Conservation (phyloP, 2,329 filamentous ascomycete genomes). For the Sclerotinia glacialis region DNA sequence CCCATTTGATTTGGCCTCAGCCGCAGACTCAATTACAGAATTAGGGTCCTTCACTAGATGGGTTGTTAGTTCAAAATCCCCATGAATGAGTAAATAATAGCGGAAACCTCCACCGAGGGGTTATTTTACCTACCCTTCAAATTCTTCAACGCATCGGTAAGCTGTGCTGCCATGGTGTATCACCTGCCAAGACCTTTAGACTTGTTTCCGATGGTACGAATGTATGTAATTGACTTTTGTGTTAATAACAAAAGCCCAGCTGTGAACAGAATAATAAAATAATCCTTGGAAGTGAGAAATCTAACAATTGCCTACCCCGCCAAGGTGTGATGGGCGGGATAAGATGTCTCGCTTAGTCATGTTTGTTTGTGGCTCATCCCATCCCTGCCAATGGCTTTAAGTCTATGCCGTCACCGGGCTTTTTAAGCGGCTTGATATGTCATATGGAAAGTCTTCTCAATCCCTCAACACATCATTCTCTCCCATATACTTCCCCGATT, state of each 20-base stretch:
- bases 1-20: slow-evolving; percentile 32
- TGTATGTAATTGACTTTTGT: slow-evolving; percentile 10
- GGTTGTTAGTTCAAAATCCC: slow-evolving; percentile 9
- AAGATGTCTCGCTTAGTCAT: neutral
- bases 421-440: neutral
- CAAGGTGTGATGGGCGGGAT: neutral
- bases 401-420: slow-evolving; percentile 15
- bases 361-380: neutral
- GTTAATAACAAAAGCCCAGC: neutral
- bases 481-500: slow-evolving; percentile 4
- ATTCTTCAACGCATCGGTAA: slow-evolving; percentile 87
- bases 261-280: neutral
- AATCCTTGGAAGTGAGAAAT: slow-evolving; percentile 5
- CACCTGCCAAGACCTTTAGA: neutral
- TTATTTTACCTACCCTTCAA: slow-evolving; percentile 61
- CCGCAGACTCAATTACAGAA: slow-evolving; percentile 34
- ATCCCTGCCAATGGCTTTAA: neutral
- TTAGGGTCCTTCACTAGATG: slow-evolving; percentile 37
- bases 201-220: neutral
- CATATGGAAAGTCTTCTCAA: neutral
- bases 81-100: slow-evolving; percentile 6
- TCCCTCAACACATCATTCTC: neutral
- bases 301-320: slow-evolving; percentile 9
- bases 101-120: slow-evolving; percentile 43
- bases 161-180: slow-evolving; percentile 35